Conservation (phyloP, 1,284 basidiomycete genomes). For the Microbotryum silenes-acaulis region DNA sequence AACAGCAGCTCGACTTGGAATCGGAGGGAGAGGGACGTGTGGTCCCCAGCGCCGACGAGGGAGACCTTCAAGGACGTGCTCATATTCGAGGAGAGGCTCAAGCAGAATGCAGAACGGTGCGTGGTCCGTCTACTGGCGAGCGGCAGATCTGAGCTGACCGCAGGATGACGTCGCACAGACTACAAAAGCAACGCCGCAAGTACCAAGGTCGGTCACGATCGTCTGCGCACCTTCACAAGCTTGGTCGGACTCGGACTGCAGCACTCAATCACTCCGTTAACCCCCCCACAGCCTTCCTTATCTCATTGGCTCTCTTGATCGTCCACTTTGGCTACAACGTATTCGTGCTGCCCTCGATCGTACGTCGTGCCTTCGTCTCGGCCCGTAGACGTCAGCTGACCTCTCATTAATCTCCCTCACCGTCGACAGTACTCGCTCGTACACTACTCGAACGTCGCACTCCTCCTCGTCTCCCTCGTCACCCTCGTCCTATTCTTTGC, state of each 20-base stretch:
- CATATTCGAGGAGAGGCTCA: constrained; percentile 90
- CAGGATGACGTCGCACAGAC: constrained; percentile 38
- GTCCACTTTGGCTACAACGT: constrained; percentile 64
- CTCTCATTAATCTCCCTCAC: neutral
- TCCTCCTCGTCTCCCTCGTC: constrained; percentile 75
- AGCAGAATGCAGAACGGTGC: constrained; percentile 63
- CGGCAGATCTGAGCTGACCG: neutral
- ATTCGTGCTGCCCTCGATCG: constrained; percentile 56
- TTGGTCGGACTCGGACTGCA: no score
- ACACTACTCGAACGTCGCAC: constrained; percentile 63
- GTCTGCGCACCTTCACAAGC: neutral
- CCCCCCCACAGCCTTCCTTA: constrained; percentile 58
- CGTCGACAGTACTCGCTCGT: constrained; percentile 39
- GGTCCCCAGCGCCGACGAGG: no score
- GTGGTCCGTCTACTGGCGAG: neutral
- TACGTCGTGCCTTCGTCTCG: constrained; percentile 27
- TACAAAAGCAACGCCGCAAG: constrained; percentile 70
- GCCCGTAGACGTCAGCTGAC: neutral
- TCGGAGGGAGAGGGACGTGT: no score
- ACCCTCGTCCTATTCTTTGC: constrained; percentile 93
- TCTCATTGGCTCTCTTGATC: constrained; percentile 61
- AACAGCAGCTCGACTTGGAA: no score
- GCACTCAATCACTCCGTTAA: neutral
- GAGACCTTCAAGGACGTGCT: constrained; percentile 64
- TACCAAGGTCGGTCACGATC: constrained; percentile 56